Conservation (phyloP, 2,329 filamentous ascomycete genomes). For the Hypocrella siamensis region DNA sequence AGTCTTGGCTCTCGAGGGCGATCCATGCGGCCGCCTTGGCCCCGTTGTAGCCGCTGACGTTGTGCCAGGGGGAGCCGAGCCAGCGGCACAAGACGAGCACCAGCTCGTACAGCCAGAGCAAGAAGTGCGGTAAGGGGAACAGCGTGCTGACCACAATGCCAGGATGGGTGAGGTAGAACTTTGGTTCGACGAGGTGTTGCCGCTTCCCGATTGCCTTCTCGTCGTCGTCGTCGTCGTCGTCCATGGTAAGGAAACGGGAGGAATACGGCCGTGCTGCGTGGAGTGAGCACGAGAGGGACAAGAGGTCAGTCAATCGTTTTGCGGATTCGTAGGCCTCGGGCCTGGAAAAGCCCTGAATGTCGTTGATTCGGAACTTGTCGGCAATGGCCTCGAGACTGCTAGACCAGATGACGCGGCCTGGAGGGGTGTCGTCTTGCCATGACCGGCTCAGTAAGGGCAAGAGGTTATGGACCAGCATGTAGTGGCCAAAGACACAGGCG, state of each 20-base stretch:
- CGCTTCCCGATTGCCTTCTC: slow-evolving; percentile 6
- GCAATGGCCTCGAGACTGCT: slow-evolving; percentile 58
- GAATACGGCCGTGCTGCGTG: slow-evolving; percentile 45
- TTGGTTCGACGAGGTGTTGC: slow-evolving; percentile 25
- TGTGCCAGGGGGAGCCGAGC: slow-evolving; percentile 81
- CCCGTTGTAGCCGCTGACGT: slow-evolving; percentile 58
- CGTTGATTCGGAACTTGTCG: slow-evolving; percentile 42
- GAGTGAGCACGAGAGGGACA: slow-evolving; percentile 58
- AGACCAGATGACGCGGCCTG: slow-evolving; percentile 71
- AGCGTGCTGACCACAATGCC: slow-evolving; percentile 75
- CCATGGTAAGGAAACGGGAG: slow-evolving; percentile 34
- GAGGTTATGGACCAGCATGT: slow-evolving; percentile 70
- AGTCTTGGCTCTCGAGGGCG: slow-evolving; percentile 48
- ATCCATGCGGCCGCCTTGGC: slow-evolving; percentile 67
- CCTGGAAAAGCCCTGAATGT: slow-evolving; percentile 59
- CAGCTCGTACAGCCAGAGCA: slow-evolving; percentile 53
- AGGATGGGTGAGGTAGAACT: slow-evolving; percentile 69
- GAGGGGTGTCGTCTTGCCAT: slow-evolving; percentile 20
- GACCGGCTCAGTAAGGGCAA: slow-evolving; percentile 51
- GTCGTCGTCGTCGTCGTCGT: slow-evolving; percentile 7
- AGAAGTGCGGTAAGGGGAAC: slow-evolving; percentile 54
- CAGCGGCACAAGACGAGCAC: slow-evolving; percentile 58
- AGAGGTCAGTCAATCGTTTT: slow-evolving; percentile 74
- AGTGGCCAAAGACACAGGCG: slow-evolving; percentile 91
- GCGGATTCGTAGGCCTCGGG: slow-evolving; percentile 63